Evolutionary conservation across 306 rosid species (phyloP), one percentile per base, ranked within the genome.

Genomic region (Cotoneaster glaucophyllus): DNA sequence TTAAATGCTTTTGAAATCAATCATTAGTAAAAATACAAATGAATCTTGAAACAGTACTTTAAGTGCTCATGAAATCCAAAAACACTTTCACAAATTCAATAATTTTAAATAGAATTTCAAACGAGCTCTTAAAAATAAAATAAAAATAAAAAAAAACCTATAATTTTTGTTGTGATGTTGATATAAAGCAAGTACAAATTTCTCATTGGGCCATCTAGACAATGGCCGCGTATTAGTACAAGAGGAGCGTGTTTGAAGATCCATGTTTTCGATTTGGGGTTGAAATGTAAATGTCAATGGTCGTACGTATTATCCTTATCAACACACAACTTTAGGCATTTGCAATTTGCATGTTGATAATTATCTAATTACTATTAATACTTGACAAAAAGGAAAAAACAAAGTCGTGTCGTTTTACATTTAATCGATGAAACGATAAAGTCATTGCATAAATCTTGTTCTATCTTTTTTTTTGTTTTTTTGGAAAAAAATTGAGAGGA

Each of bases 331-430:
- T 59, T 69, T 45, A 25, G 8, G 50, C 59, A n/a, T 3, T 41
- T 41, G 44, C 44, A 41, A 41, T 41, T 41, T 57, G 63, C 63
- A 77, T 26, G 32, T 14, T 52, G 15, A 57, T 67, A 37, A 26
- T 59, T 22, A 57, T 57, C 63, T 28, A 58, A n/a, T 67, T 25
- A 70, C 59, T 50, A 52, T 44, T 17, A 24, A 26, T 41, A 56
- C 25, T 76, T 41, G 80, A 76, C 74, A 76, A 76, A 61, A 58
- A 45, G 79, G 13, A 11, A 37, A 54, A 17, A 76, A 76, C 74
- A 54, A 26, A 18, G 44, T 70, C 29, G 57, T 61, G 57, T 61
- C 57, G 62, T 43, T 9, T 41, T 25, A 41, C 21, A 26, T 24
- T 1, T 31, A 26, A 25, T 50, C 18, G 57, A 52, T 53, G 58